Evolutionary conservation across 768 basidiomycete genomes (phyloP).

Genomic region (Russula griseocarnosa): DNA sequence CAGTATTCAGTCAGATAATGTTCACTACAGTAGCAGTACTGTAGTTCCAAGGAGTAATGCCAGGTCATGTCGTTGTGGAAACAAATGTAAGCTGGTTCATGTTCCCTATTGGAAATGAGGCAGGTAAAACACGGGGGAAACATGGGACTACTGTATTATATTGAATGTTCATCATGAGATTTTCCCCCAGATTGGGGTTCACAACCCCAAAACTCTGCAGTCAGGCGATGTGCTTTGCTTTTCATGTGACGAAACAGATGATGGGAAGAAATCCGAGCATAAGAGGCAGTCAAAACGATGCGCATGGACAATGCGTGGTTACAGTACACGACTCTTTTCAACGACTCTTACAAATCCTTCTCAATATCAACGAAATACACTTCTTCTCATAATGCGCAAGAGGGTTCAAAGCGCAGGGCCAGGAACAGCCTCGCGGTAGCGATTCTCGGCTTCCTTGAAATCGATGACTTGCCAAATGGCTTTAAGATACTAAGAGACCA

Average conservation of each 20-base stretch:
- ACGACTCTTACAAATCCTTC: neutral
- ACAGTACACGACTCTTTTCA: neutral
- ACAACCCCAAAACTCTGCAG: neutral
- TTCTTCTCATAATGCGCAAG: neutral
- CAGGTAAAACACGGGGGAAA: neutral
- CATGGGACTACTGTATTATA: neutral
- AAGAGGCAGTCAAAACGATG: neutral
- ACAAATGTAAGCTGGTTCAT: neutral
- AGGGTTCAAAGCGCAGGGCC: constrained; percentile 39
- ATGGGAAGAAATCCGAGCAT: neutral
- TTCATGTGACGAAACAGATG: neutral
- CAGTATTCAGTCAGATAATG: neutral
- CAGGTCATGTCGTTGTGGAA: neutral
- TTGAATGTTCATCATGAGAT: neutral
- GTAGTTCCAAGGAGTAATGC: neutral
- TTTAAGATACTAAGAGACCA: constrained; percentile 53
- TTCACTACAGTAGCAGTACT: too few species aligned
- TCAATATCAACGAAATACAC: constrained; percentile 10
- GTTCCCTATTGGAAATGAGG: neutral
- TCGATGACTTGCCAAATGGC: constrained; percentile 73
- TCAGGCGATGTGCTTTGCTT: neutral
- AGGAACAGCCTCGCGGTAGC: constrained; percentile 46
- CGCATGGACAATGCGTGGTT: neutral
- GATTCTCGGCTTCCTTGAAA: constrained; percentile 71
- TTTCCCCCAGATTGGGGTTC: neutral